Percentiles rank a stretch among this genome's conserved stretches.
phyloP scores from a whole-genome alignment of 345 rosid species.

The Populus pruinosa region DNA sequence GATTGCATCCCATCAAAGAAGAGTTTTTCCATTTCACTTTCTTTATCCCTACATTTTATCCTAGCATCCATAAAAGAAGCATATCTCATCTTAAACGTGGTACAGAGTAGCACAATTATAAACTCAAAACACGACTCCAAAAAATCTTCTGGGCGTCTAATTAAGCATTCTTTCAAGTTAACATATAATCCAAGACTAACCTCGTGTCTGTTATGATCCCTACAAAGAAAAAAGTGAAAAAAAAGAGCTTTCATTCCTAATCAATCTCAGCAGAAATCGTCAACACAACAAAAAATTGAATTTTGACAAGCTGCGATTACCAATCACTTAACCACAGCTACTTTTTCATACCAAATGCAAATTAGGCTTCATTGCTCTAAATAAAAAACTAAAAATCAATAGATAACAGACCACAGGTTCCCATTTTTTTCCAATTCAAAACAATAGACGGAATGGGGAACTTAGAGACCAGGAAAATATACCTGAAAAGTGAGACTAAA shows the following conservation, averaged over 20 bases:
- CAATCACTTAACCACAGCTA: neutral
- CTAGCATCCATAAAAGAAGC: too few relatives aligned
- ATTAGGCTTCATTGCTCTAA: neutral
- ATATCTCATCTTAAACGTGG: neutral
- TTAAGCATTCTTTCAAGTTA: neutral
- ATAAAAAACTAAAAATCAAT: neutral
- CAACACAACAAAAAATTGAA: too few relatives aligned
- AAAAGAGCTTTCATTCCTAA: neutral
- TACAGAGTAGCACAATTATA: neutral
- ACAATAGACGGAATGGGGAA: neutral
- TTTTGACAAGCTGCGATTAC: neutral
- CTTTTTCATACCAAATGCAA: neutral
- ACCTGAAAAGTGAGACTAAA: constrained; percentile 92
- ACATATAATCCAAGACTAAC: neutral
- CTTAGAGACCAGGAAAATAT: neutral
- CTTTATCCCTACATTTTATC: too few relatives aligned
- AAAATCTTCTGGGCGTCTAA: neutral
- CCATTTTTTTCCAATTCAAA: too few relatives aligned
- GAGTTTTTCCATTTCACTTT: too few relatives aligned
- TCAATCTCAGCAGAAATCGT: too few relatives aligned
- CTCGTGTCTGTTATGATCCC: neutral
- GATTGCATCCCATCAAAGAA: too few relatives aligned
- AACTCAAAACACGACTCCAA: neutral
- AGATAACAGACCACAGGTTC: too few relatives aligned
- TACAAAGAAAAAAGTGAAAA: too few relatives aligned